Base-by-base conservation (phyloP, 2,329 filamentous ascomycete genomes). In the Calonectria naviculata region DNA sequence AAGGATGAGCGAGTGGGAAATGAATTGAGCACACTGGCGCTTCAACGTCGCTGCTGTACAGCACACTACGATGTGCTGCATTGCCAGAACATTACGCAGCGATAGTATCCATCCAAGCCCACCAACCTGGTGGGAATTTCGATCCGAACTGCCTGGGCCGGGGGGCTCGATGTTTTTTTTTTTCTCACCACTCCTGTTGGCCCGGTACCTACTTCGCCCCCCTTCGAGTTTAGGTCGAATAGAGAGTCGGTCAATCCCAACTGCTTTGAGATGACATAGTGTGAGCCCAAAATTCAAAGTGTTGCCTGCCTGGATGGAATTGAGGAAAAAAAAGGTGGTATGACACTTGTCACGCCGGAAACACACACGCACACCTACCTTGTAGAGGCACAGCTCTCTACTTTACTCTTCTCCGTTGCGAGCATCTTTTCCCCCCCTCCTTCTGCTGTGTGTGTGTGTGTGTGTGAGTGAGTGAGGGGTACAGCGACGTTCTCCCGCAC, bases 21-120 rank as follows among this genome's bases (percentile, higher is more conserved):
- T 65, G 42, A 56, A 56, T 71, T 42, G 28, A 66, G 49, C 49
- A 52, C 24, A 21, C 47, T 31, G 28, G 47, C n/a, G n/a, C n/a
- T 56, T 21, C 36, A 44, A 26, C 31, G n/a, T 58, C 29, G 34
- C 15, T 36, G 52, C 31, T 58, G 52, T 58, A 58, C 52, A 58
- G 21, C 52, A 58, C 52, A 58, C 13, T 44, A 38, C 28, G 26
- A 29, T 52, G 26, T 44, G 36, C 26, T 28, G 28, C 56, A 61
- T 29, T 41, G 56, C 36, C 56, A 61, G 56, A 42, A 10, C 36
- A 61, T 61, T 41, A 15, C 56, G 56, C 56, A 58, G 52, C 34
- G n/a, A 56, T 12, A 26, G 52, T 58, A 58, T 38, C 52, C 52
- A 58, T 58, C 34, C 34, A 58, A 58, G 52, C 24, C 52, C 31